Evolutionary conservation across 192 early-diverging fungal species (phyloP).

Genomic region (Coemansia sp.): DNA sequence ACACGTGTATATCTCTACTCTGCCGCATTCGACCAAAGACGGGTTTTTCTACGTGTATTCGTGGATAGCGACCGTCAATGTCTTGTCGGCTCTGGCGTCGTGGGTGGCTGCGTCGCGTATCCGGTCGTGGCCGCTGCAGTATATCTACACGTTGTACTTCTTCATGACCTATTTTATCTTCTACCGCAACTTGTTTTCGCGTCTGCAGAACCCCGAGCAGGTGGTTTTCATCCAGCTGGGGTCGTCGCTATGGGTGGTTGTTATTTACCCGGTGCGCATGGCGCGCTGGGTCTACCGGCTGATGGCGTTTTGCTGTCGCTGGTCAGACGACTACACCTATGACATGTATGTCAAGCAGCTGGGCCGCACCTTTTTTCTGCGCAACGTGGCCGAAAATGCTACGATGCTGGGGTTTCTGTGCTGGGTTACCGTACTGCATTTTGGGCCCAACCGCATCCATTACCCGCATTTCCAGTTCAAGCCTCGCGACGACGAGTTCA

Average conservation of each 20-base stretch:
- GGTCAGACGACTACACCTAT: slow-evolving; percentile 65
- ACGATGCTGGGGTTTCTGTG: slow-evolving; percentile 76
- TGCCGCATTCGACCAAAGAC: slow-evolving; percentile 62
- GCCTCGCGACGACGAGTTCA: slow-evolving; percentile 49
- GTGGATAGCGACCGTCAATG: slow-evolving; percentile 70
- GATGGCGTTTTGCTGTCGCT: slow-evolving; percentile 52
- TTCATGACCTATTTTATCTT: slow-evolving; percentile 84
- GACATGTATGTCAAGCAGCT: slow-evolving; percentile 69
- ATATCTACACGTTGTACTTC: slow-evolving; percentile 74
- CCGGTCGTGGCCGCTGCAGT: slow-evolving; percentile 68
- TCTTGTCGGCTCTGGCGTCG: slow-evolving; percentile 65
- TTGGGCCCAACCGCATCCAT: slow-evolving; percentile 66
- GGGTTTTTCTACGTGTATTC: slow-evolving; percentile 73
- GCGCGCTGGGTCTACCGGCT: slow-evolving; percentile 57
- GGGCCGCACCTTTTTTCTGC: slow-evolving; percentile 68
- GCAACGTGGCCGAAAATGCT: slow-evolving; percentile 76
- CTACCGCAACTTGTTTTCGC: slow-evolving; percentile 76
- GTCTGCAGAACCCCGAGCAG: slow-evolving; percentile 68
- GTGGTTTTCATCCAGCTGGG: slow-evolving; percentile 68
- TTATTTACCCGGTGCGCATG: slow-evolving; percentile 76
- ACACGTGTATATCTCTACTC: slow-evolving; percentile 59
- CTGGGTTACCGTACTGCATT: slow-evolving; percentile 71
- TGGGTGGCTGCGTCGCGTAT: slow-evolving; percentile 68
- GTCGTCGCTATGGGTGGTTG: slow-evolving; percentile 73
- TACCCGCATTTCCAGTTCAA: slow-evolving; percentile 74